phyloP scores from a whole-genome alignment of 2,329 filamentous ascomycete genomes.

The Hypoxylon sp. region DNA sequence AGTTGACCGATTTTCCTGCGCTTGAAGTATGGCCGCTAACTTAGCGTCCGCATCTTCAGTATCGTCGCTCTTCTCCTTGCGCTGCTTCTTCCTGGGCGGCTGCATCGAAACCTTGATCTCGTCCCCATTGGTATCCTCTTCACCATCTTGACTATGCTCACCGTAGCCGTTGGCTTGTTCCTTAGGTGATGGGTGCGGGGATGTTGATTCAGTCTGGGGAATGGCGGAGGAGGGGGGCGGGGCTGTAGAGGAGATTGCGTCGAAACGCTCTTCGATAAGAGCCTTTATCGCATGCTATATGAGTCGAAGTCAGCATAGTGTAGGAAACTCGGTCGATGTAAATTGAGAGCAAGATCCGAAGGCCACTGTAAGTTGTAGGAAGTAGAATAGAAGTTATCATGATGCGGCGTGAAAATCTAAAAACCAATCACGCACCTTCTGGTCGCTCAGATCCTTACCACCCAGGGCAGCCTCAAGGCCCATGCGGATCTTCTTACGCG shows the following conservation, averaged over 20 bases:
- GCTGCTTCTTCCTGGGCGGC: slow-evolving; percentile 75
- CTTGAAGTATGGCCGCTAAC: slow-evolving; percentile 89
- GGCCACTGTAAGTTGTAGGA: neutral
- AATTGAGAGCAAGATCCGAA: neutral
- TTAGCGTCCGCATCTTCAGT: slow-evolving; percentile 85
- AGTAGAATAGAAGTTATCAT: neutral
- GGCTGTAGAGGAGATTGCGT: slow-evolving; percentile 71
- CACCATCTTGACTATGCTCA: slow-evolving; percentile 52
- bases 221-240: slow-evolving; percentile 49
- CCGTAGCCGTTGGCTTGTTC: slow-evolving; percentile 49
- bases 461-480: slow-evolving; percentile 68
- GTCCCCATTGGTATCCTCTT: slow-evolving; percentile 54
- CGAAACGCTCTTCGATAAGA: slow-evolving; percentile 81
- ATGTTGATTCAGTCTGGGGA: slow-evolving; percentile 42
- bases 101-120: slow-evolving; percentile 66
- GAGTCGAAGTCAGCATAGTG: slow-evolving; percentile 11
- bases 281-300: slow-evolving; percentile 76
- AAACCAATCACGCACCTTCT: slow-evolving; percentile 66
- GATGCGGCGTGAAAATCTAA: neutral
- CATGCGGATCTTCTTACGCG: slow-evolving; percentile 73
- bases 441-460: slow-evolving; percentile 70
- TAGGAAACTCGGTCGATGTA: neutral
- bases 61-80: slow-evolving; percentile 70
- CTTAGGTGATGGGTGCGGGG: slow-evolving; percentile 46
- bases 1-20: slow-evolving; percentile 85